A percentile compares a stretch with the other conserved stretches of the same genome.
These are phyloP conservation scores for Cladosporium colombiae DNA, from an alignment of 2,329 filamentous ascomycete species.

Conservation along the genomic window DNA sequence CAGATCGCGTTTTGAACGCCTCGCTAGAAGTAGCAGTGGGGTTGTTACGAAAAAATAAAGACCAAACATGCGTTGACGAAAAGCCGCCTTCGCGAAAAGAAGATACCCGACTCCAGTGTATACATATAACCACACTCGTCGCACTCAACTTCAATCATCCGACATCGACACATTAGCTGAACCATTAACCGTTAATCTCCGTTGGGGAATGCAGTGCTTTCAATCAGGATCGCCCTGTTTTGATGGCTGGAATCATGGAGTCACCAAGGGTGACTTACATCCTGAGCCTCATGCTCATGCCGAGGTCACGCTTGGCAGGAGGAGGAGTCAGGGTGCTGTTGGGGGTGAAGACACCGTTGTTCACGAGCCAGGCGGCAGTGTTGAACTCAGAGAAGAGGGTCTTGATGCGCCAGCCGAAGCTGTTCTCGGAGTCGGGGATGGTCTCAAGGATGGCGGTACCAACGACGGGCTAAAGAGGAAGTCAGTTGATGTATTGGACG, in stretches of 20 bases:
- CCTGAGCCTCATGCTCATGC: constrained; percentile 11
- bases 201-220: neutral
- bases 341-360: constrained; percentile 29
- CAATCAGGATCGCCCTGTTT: neutral
- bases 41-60: constrained; percentile 11
- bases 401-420: constrained; percentile 33
- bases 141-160: neutral
- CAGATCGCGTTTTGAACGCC: constrained; percentile 1
- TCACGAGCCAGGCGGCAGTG: constrained; percentile 34
- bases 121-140: neutral
- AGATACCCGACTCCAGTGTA: constrained; percentile 5
- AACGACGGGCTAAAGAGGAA: constrained; percentile 27
- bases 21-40: constrained; percentile 8
- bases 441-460: constrained; percentile 30
- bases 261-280: constrained; percentile 6
- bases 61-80: constrained; percentile 5
- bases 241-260: neutral
- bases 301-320: constrained; percentile 17
- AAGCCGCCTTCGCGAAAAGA: neutral
- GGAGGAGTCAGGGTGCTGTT: constrained; percentile 20
- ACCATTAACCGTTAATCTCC: constrained; percentile 1
- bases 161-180: constrained; percentile 15
- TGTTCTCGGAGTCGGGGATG: constrained; percentile 28
- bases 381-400: constrained; percentile 36
- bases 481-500: neutral